phyloP scores from a whole-genome alignment of 2,329 filamentous ascomycete species.

The Fusarium longipes region DNA sequence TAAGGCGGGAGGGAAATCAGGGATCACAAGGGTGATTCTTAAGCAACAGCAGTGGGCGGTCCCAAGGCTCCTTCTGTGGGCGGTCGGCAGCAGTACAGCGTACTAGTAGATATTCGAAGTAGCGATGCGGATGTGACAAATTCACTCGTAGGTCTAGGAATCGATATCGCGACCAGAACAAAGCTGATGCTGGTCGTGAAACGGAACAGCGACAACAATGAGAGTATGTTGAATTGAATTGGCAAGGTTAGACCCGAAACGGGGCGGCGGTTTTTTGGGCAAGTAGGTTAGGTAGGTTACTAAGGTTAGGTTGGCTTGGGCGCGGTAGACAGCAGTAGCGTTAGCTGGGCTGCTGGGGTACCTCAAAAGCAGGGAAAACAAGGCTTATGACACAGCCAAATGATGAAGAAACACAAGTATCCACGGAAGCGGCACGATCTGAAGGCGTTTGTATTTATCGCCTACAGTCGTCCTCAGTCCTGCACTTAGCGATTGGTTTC shows the following conservation, averaged over 20 bases:
- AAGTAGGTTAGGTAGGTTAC: conserved; percentile 6
- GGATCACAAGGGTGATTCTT: conserved; percentile 36
- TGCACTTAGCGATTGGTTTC: conserved; percentile 23
- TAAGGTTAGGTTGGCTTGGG: conserved; percentile 29
- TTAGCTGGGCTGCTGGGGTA: conserved; percentile 32
- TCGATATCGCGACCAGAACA: conserved; percentile 22
- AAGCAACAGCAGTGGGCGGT: conserved; percentile 28
- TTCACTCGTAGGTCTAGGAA: neutral
- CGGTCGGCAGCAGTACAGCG: neutral
- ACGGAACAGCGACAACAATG: conserved; percentile 17
- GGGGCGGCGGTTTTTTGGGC: conserved; percentile 32
- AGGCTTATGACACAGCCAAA: conserved; percentile 19
- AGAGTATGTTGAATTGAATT: conserved; percentile 26
- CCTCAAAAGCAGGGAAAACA: conserved; percentile 30
- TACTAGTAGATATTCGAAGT: too few relatives aligned
- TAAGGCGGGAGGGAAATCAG: conserved; percentile 22
- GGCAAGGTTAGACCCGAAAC: conserved; percentile 30
- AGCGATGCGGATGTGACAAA: neutral
- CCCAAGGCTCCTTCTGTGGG: conserved; percentile 2
- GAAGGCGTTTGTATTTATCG: conserved; percentile 36
- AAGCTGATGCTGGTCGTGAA: conserved; percentile 21
- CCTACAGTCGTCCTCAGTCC: conserved; percentile 9
- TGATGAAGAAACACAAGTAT: conserved; percentile 22
- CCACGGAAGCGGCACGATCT: conserved; percentile 14
- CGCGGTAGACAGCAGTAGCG: neutral